These are phyloP conservation scores for Hemisphaericaspora xylanilytica DNA, from an alignment of 1,139 yeast species.

Conservation along the genomic window DNA sequence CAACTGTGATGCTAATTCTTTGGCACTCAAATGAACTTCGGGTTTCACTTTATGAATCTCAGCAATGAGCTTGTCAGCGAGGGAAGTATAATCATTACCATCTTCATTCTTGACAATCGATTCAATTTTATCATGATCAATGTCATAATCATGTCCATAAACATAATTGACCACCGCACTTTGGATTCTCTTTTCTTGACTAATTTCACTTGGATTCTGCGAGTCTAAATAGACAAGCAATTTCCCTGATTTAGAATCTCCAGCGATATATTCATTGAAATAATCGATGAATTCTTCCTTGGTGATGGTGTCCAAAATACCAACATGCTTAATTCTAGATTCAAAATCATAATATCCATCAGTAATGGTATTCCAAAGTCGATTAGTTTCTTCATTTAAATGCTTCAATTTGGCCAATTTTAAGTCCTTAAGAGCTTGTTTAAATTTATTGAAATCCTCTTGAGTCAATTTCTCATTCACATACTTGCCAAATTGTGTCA, in stretches of 20 bases:
- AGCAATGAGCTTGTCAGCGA: conserved; percentile 14
- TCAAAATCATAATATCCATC: conserved; percentile 79
- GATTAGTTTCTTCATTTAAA: conserved; percentile 67
- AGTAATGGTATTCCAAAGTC: conserved; percentile 66
- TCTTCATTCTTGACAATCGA: conserved; percentile 20
- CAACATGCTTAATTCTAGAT: conserved; percentile 56
- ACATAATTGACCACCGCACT: conserved; percentile 28
- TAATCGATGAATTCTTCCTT: conserved; percentile 58
- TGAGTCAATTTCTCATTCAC: conserved; percentile 45
- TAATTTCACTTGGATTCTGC: conserved; percentile 36
- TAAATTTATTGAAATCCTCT: conserved; percentile 66
- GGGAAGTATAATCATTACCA: conserved; percentile 15
- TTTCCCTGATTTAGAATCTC: conserved; percentile 40
- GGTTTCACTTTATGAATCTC: conserved; percentile 10
- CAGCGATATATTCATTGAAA: conserved; percentile 46
- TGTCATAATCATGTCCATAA: conserved; percentile 21
- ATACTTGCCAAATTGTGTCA: conserved; percentile 37
- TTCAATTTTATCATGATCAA: conserved; percentile 29
- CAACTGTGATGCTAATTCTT: conserved; percentile 16
- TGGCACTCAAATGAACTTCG: conserved; percentile 2
- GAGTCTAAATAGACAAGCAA: conserved; percentile 70
- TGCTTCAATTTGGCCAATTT: conserved; percentile 74
- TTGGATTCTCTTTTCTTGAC: conserved; percentile 24
- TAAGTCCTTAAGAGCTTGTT: conserved; percentile 62
- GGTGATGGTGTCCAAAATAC: conserved; percentile 49